phyloP scores from a whole-genome alignment of 2,329 filamentous ascomycete species.

The Monilinia vaccinii-corymbosi region DNA sequence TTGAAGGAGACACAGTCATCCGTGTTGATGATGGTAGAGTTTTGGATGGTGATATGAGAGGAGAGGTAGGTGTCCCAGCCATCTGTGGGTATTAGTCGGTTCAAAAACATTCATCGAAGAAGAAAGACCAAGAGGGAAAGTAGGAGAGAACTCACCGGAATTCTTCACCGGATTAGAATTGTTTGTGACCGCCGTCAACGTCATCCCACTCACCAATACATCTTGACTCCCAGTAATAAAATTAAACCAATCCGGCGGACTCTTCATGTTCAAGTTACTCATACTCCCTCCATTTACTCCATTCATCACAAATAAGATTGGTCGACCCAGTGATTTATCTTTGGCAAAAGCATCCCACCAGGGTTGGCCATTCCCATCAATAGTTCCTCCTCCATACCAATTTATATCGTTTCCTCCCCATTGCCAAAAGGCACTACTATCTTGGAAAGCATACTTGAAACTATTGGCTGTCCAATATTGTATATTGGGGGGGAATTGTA shows the following conservation, averaged over 20 bases:
- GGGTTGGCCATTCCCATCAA: conserved; percentile 5
- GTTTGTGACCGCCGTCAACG: background rate
- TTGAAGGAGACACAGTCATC: conserved; percentile 47
- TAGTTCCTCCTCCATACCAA: background rate
- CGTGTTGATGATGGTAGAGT: conserved; percentile 3
- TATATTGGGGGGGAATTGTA: background rate
- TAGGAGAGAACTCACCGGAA: background rate
- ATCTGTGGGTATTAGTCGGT: background rate
- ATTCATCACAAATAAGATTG: conserved; percentile 7
- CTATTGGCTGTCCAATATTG: background rate
- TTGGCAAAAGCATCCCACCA: conserved; percentile 7
- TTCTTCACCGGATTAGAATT: conserved; percentile 2
- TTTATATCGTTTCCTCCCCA: conserved; percentile 1
- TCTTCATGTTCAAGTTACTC: background rate
- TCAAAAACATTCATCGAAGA: too few species aligned
- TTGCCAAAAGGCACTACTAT: background rate
- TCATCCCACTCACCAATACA: conserved; percentile 2
- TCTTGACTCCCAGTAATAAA: background rate
- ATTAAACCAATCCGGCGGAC: conserved; percentile 7
- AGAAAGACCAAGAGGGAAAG: background rate
- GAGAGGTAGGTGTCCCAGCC: conserved; percentile 9
- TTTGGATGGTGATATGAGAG: conserved; percentile 6
- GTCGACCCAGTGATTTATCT: background rate
- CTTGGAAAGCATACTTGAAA: conserved; percentile 4
- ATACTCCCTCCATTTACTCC: conserved; percentile 1